A percentile compares a stretch with the other conserved stretches of the same genome.
These are phyloP conservation scores for Kappamyces sp. DNA, from an alignment of 192 early-diverging fungal genomes.

Conservation along the genomic window DNA sequence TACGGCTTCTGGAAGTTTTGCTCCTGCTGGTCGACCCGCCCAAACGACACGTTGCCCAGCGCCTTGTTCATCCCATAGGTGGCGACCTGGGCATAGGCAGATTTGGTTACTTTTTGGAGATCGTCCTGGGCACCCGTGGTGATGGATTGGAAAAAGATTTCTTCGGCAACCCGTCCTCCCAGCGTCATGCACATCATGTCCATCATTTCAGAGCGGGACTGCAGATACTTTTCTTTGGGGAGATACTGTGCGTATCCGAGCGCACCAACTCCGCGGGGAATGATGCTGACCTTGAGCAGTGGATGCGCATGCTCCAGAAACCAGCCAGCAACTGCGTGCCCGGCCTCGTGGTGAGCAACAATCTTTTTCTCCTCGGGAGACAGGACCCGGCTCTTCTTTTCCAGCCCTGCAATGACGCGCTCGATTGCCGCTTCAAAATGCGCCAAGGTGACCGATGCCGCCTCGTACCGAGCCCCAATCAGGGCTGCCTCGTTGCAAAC, in stretches of 20 bases:
- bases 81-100: constrained; percentile 93
- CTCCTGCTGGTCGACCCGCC: constrained; percentile 56
- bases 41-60: constrained; percentile 82
- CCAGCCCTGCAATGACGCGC: constrained; percentile 94
- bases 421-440: constrained; percentile 99
- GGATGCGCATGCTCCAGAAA: constrained; percentile 94
- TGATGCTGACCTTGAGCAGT: constrained; percentile 95
- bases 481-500: constrained; percentile 99
- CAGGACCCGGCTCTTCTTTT: constrained; percentile 93
- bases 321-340: constrained; percentile 98
- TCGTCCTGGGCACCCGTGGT: constrained; percentile 99
- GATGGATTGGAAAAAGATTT: constrained; percentile 87
- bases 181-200: constrained; percentile 71
- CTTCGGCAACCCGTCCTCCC: constrained; percentile 63
- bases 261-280: constrained; percentile 90
- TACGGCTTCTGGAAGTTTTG: constrained; percentile 92
- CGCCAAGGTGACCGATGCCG: constrained; percentile 68
- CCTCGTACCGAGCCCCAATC: constrained; percentile 84
- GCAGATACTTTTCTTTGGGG: constrained; percentile 94
- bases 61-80: constrained; percentile 90
- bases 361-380: constrained; percentile 98
- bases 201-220: constrained; percentile 82
- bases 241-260: constrained; percentile 99
- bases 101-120: constrained; percentile 92
- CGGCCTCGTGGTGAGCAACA: constrained; percentile 99